These are phyloP conservation scores for Skeletonema menzelii DNA, from an alignment of 108 stramenopile species.

Conservation along the genomic window DNA sequence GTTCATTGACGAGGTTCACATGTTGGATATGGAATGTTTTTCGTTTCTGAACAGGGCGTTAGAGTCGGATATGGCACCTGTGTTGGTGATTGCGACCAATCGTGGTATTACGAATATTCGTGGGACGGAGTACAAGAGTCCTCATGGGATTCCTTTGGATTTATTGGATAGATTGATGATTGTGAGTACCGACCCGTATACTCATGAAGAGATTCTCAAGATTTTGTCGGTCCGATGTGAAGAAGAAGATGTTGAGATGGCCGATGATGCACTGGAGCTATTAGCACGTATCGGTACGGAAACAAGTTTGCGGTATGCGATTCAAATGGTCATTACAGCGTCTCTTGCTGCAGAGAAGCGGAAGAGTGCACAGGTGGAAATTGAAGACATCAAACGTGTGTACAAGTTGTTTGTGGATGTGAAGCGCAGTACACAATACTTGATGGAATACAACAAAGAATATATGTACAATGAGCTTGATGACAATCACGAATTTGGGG, in stretches of 20 bases:
- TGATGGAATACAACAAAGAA: conserved; percentile 98
- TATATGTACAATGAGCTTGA: conserved; percentile 92
- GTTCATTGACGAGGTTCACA: conserved; percentile 99
- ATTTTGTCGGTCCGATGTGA: conserved; percentile 87
- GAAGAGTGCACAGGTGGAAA: conserved; percentile 87
- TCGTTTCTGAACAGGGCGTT: conserved; percentile 92
- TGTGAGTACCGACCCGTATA: conserved; percentile 91
- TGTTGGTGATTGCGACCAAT: conserved; percentile 95
- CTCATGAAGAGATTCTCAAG: conserved; percentile 83
- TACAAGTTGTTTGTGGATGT: conserved; percentile 97
- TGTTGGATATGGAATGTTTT: conserved; percentile 97
- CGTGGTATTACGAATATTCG: conserved; percentile 91
- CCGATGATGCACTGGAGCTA: conserved; percentile 93
- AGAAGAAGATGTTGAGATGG: conserved; percentile 99
- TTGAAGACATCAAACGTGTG: conserved; percentile 87
- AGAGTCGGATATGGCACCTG: conserved; percentile 88
- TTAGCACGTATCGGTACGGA: conserved; percentile 95
- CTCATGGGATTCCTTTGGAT: conserved; percentile 98
- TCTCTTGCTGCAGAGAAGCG: conserved; percentile 87
- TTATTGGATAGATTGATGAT: conserved; percentile 97
- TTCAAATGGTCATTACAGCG: conserved; percentile 97
- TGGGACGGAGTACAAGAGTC: conserved; percentile 94
- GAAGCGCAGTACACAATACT: conserved; percentile 96
- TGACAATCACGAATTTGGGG: conserved; percentile 48
- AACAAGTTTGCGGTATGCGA: conserved; percentile 97